Conservation (phyloP, 2,329 filamentous ascomycete species). For the Onygena corvina region DNA sequence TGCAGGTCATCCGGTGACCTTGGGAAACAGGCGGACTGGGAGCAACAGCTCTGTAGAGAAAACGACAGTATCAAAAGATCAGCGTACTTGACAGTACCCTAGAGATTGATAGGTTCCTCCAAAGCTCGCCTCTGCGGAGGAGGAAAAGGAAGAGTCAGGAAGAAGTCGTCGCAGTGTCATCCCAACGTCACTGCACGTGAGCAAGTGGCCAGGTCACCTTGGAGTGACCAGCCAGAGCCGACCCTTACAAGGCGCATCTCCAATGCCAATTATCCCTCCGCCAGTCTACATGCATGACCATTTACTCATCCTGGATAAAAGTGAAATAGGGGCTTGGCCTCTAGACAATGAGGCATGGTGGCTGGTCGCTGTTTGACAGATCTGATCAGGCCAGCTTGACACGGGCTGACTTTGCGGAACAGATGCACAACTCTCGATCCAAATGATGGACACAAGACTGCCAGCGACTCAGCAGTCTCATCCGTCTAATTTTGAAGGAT, state of each 20-base stretch:
- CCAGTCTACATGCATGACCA: no score
- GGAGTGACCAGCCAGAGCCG: no score
- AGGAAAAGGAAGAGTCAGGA: no score
- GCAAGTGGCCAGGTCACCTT: not conserved
- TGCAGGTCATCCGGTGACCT: conserved; percentile 7
- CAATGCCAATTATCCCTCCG: no score
- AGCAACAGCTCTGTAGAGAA: not conserved
- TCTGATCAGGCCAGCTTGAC: not conserved
- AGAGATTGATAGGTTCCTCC: no score
- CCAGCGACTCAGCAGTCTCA: not conserved
- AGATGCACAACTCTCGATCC: not conserved
- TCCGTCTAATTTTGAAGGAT: not conserved
- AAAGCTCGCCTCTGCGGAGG: no score
- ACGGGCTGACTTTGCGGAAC: not conserved
- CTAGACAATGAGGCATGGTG: not conserved
- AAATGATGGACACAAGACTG: not conserved
- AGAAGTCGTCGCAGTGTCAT: no score
- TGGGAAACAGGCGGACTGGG: conserved; percentile 4
- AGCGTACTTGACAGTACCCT: not conserved
- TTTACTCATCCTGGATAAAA: not conserved
- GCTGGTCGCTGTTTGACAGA: not conserved
- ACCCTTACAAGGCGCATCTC: no score
- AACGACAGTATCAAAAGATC: not conserved
- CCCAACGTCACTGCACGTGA: no score
- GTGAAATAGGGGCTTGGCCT: not conserved